Base-by-base conservation (phyloP, 176 grass and related monocot species). In the Typha latifolia region DNA sequence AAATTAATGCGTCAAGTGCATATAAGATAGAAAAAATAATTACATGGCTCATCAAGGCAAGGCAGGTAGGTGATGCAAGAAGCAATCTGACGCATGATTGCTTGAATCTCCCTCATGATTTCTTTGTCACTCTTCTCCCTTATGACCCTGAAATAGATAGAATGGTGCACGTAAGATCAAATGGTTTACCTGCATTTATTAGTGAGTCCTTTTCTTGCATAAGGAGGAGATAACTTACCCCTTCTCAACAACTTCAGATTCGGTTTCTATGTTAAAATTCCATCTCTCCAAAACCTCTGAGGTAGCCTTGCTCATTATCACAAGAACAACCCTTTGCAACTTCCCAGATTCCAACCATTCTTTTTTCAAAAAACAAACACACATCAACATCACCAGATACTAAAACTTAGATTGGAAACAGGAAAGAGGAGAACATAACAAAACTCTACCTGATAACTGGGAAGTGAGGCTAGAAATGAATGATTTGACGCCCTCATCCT, bases 71-170 rank as follows among this genome's bases (percentile, higher is more conserved):
- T 93, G 77, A 99, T 90, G 70, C 78, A 90, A 57, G 94, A 99
- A 43, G 84, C 77, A 61, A 99, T 86, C 78, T 99, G 94, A 63
- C 94, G 81, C 94, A 99, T 99, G 79, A 99, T 99, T 3, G 94
- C 94, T 43, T 99, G 94, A 13, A 99, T 99, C 83, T 99, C 94
- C 81, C 94, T 79, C 94, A 99, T 99, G 65, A 99, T 99, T 77
- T 97, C 93, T 82, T 92, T 97, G 70, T 92, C 94, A 49, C 85
- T 89, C 76, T 92, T 97, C 83, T 99, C 94, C 70, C 79, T 93
- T 63, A 87, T 82, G 13, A 68, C 81, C 67, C 92, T 96, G 82
- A 37, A 7, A 56, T 4, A 0, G n/a, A 24, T 43, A 43, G 5
- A 43, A 43, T 9, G 37, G 5, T 5, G 31, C 3, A 73, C 53